Percentiles rank a stretch among this genome's conserved stretches.
Evolutionary conservation across 1,284 basidiomycete species (phyloP).

Genomic region (Hemileccinum hortonii): DNA sequence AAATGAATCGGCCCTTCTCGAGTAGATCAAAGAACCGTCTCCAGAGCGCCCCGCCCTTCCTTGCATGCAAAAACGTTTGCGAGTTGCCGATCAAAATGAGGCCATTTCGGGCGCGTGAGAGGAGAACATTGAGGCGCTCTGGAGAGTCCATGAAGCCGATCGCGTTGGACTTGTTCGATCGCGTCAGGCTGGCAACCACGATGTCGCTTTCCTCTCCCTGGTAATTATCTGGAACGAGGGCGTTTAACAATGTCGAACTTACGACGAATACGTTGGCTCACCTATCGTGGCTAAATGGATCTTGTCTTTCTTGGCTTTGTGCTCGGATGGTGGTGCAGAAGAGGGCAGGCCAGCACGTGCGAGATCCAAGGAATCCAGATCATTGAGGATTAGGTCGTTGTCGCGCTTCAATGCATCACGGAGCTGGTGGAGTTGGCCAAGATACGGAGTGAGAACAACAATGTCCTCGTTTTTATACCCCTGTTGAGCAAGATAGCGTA

Average conservation of each 20-base stretch:
- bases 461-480: constrained; percentile 59
- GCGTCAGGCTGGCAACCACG: constrained; percentile 57
- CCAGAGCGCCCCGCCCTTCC: constrained; percentile 55
- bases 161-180: constrained; percentile 51
- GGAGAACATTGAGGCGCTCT: constrained; percentile 63
- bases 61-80: constrained; percentile 52
- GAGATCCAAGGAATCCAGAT: constrained; percentile 48
- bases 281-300: constrained; percentile 62
- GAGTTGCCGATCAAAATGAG: constrained; percentile 65
- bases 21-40: constrained; percentile 45
- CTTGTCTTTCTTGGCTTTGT: constrained; percentile 12
- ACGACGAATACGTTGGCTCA: constrained; percentile 20
- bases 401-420: constrained; percentile 44
- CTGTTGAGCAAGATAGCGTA: constrained; percentile 62
- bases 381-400: constrained; percentile 58
- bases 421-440: constrained; percentile 58
- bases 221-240: constrained; percentile 49
- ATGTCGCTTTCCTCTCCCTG: constrained; percentile 70
- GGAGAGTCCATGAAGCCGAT: constrained; percentile 69
- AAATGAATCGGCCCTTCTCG: constrained; percentile 43
- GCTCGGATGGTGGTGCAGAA: rapidly evolving
- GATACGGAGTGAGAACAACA: constrained; percentile 64
- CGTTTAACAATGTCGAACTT: no score
- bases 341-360: not conserved
- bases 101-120: constrained; percentile 60